Percentiles rank a stretch among this genome's conserved stretches.
phyloP scores from a whole-genome alignment of 306 rosid species.

The Cucurbita moschata region DNA sequence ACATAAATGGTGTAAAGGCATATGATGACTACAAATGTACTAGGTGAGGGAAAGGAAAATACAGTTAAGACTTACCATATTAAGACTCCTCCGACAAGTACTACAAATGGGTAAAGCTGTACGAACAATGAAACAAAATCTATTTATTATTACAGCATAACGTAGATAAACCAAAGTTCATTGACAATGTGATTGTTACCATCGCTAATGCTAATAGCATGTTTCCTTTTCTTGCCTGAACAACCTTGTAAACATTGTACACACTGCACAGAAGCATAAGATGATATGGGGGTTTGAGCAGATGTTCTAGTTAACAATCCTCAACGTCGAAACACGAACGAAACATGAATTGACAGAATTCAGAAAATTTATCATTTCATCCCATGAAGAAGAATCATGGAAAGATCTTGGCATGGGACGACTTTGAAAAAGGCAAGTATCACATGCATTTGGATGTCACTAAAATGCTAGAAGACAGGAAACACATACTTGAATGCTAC shows the following conservation, averaged over 20 bases:
- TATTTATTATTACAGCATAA: not conserved
- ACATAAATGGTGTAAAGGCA: not conserved
- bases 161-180: not conserved
- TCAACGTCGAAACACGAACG: not conserved
- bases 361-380: not conserved
- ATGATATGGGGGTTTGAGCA: not conserved
- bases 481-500: constrained; percentile 57
- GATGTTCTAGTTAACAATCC: not conserved
- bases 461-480: not conserved
- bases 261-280: constrained; percentile 43
- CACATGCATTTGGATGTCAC: not conserved
- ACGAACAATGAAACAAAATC: constrained; percentile 3
- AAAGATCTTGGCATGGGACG: not conserved
- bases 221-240: constrained; percentile 65
- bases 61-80: constrained; percentile 43
- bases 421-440: not conserved
- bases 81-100: constrained; percentile 70
- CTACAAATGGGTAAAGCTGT: constrained; percentile 75
- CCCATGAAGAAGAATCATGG: not conserved
- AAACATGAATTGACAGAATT: not conserved
- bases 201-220: constrained; percentile 75
- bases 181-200: constrained; percentile 25
- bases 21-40: not conserved
- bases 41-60: not conserved
- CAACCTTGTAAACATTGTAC: constrained; percentile 57